These are phyloP conservation scores for Scytalidium lignicola DNA, from an alignment of 2,329 filamentous ascomycete species.

Conservation along the genomic window DNA sequence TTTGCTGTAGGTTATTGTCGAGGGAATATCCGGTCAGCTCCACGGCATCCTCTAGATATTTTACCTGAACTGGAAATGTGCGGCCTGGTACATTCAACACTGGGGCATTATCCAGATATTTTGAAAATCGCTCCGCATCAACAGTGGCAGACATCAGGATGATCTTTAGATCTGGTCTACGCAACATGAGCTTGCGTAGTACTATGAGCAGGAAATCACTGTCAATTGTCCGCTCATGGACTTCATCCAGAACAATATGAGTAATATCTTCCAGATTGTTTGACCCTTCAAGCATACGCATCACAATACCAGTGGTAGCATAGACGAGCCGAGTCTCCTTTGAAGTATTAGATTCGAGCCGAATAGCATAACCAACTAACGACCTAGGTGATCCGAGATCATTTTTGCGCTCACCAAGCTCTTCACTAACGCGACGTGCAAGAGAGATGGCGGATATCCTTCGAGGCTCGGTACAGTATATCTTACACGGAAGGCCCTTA, in stretches of 20 bases:
- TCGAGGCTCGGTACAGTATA: constrained; percentile 92
- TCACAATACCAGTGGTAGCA: constrained; percentile 88
- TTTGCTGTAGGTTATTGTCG: constrained; percentile 40
- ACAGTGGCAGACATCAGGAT: constrained; percentile 97
- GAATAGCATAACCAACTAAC: constrained; percentile 89
- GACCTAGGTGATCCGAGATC: constrained; percentile 81
- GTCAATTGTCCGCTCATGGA: constrained; percentile 93
- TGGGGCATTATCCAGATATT: constrained; percentile 79
- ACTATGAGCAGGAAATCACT: constrained; percentile 95
- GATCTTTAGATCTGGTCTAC: constrained; percentile 80
- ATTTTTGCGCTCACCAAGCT: constrained; percentile 77
- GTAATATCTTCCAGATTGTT: constrained; percentile 85
- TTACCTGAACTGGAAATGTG: constrained; percentile 86
- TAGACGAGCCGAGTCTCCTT: constrained; percentile 81
- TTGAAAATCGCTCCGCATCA: constrained; percentile 84
- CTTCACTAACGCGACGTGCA: constrained; percentile 87
- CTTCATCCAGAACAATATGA: constrained; percentile 93
- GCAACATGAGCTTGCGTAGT: constrained; percentile 72
- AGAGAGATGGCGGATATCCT: constrained; percentile 95
- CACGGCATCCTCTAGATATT: constrained; percentile 87
- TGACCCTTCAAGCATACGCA: constrained; percentile 91
- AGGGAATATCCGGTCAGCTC: constrained; percentile 74
- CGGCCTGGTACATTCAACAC: constrained; percentile 87
- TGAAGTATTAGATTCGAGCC: constrained; percentile 81
- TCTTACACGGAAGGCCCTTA: constrained; percentile 76